These are phyloP conservation scores for Fusarium armeniacum DNA, from an alignment of 2,329 filamentous ascomycete genomes.

Conservation along the genomic window DNA sequence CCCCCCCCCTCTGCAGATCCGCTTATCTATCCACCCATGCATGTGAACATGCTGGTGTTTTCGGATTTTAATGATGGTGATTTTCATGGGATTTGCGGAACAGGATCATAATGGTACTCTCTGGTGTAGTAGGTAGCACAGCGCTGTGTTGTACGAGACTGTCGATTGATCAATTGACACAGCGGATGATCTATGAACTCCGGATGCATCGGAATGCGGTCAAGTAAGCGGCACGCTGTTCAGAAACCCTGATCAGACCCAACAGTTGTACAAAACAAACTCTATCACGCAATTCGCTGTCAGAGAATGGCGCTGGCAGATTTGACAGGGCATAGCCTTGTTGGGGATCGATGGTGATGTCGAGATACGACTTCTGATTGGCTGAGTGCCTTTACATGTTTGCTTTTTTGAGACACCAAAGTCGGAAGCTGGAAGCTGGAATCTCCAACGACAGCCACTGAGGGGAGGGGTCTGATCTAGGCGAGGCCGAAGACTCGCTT, in stretches of 20 bases:
- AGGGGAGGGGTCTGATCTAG: constrained; percentile 16
- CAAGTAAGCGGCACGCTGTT: constrained; percentile 20
- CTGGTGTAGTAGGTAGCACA: constrained; percentile 5
- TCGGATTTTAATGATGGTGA: constrained; percentile 21
- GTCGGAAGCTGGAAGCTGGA: constrained; percentile 38
- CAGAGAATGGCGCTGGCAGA: constrained; percentile 33
- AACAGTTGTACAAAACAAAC: constrained; percentile 14
- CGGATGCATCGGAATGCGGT: constrained; percentile 34
- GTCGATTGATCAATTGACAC: constrained; percentile 6
- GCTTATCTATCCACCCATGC: constrained; percentile 32
- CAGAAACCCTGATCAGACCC: constrained; percentile 12
- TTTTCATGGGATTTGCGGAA: constrained; percentile 26
- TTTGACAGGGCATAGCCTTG: constrained; percentile 45
- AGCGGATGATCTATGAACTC: constrained; percentile 5
- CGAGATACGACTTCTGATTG: constrained; percentile 37
- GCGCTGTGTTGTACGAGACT: not conserved
- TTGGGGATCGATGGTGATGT: constrained; percentile 28
- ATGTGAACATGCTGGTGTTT: constrained; percentile 26
- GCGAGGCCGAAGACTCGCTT: constrained; percentile 31
- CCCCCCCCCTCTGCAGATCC: constrained; percentile 40
- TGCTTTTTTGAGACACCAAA: constrained; percentile 47
- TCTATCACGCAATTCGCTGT: constrained; percentile 30
- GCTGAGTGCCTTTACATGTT: constrained; percentile 38
- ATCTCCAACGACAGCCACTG: constrained; percentile 41
- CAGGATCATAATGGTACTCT: constrained; percentile 1